These are phyloP conservation scores for Podospora didyma DNA, from an alignment of 495 filamentous ascomycete species.

Conservation along the genomic window DNA sequence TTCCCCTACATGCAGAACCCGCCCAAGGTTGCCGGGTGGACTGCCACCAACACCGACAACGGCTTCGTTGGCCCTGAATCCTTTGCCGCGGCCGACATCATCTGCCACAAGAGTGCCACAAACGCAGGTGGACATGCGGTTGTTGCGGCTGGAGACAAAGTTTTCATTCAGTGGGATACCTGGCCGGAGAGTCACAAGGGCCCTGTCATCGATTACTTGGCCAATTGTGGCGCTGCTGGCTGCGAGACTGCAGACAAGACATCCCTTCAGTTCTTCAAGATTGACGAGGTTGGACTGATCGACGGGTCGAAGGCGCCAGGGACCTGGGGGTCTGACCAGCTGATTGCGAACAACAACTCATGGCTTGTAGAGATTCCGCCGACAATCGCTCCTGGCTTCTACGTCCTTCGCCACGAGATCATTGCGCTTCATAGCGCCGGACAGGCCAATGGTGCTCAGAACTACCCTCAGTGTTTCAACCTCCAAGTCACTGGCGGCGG, in stretches of 20 bases:
- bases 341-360: conserved; percentile 66
- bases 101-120: conserved; percentile 45
- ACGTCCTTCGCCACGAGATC: conserved; percentile 78
- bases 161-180: conserved; percentile 46
- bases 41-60: conserved; percentile 51
- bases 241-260: conserved; percentile 65
- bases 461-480: conserved; percentile 79
- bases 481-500: conserved; percentile 65
- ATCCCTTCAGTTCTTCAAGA: conserved; percentile 71
- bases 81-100: conserved; percentile 40
- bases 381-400: conserved; percentile 62
- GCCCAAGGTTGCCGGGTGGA: conserved; percentile 53
- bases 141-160: conserved; percentile 40
- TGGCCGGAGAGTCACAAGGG: conserved; percentile 50
- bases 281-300: conserved; percentile 59
- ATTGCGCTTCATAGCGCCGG: conserved; percentile 71
- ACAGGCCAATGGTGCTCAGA: conserved; percentile 63
- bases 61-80: conserved; percentile 53
- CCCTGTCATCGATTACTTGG: conserved; percentile 70
- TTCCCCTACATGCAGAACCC: conserved; percentile 38
- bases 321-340: conserved; percentile 40
- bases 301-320: conserved; percentile 46
- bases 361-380: conserved; percentile 66
- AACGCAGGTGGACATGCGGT: conserved; percentile 37
- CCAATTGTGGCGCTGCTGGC: conserved; percentile 60